Evolutionary conservation across 129 eudicot genomes (phyloP).

Genomic region (Chrysanthemum lavandulifolium): DNA sequence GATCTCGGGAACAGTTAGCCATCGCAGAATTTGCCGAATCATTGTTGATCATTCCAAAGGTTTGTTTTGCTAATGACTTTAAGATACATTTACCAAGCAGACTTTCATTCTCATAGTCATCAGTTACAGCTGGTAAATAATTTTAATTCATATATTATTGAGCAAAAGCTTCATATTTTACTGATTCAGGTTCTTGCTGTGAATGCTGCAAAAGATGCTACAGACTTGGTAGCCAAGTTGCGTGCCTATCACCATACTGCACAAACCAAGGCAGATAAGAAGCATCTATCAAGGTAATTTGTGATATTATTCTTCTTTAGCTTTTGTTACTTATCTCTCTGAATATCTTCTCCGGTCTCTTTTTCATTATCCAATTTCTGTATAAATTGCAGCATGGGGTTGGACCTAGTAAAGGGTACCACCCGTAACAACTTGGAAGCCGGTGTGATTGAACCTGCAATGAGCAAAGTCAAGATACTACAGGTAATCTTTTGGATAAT

Average conservation of each 20-base stretch:
- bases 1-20: slow-evolving; percentile 94
- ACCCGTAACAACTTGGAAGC: slow-evolving; percentile 94
- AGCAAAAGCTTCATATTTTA: neutral
- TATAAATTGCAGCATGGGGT: slow-evolving; percentile 64
- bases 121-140: too few species aligned
- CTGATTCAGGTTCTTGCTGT: slow-evolving; percentile 78
- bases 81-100: too few species aligned
- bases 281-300: slow-evolving; percentile 81
- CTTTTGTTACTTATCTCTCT: neutral
- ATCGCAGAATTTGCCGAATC: slow-evolving; percentile 98
- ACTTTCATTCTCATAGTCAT: too few species aligned
- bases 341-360: neutral
- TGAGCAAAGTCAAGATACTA: slow-evolving; percentile 98
- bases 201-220: slow-evolving; percentile 95
- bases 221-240: slow-evolving; percentile 85
- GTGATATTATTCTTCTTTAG: neutral
- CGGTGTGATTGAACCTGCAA: slow-evolving; percentile 97
- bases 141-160: too few species aligned
- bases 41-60: slow-evolving; percentile 82
- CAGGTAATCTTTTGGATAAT: slow-evolving; percentile 47
- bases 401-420: slow-evolving; percentile 80
- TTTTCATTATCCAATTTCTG: neutral
- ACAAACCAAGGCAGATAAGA: slow-evolving; percentile 95
- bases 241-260: slow-evolving; percentile 96
- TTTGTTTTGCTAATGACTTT: neutral